These are phyloP conservation scores for Fusarium udum DNA, from an alignment of 2,329 filamentous ascomycete genomes.

Conservation along the genomic window DNA sequence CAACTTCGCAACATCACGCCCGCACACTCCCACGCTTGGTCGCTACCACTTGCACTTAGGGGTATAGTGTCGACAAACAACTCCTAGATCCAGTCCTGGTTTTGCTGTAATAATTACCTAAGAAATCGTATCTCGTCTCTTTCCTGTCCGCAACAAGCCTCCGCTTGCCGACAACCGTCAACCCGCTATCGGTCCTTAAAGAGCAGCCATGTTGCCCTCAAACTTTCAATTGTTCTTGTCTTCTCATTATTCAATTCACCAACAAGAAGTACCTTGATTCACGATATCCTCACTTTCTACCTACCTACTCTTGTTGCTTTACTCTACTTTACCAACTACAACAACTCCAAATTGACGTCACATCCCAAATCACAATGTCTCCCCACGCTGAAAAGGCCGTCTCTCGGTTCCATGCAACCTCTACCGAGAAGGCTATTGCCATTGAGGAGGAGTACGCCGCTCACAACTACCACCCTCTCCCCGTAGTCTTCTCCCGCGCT, in stretches of 20 bases:
- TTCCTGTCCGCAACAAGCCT: conserved; percentile 23
- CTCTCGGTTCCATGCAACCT: conserved; percentile 75
- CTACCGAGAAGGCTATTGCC: conserved; percentile 81
- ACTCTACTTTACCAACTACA: neutral
- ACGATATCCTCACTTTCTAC: neutral
- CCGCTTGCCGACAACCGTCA: conserved; percentile 16
- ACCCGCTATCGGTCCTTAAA: conserved; percentile 34
- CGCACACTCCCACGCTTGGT: conserved; percentile 34
- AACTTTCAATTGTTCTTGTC: neutral
- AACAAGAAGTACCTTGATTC: neutral
- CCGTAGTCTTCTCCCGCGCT: conserved; percentile 89
- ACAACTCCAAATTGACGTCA: conserved; percentile 3
- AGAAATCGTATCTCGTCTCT: conserved; percentile 11
- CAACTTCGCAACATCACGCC: conserved; percentile 29
- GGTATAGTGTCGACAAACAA: conserved; percentile 56
- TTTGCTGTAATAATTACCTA: conserved; percentile 45
- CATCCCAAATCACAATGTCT: conserved; percentile 56
- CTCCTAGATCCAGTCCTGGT: conserved; percentile 11
- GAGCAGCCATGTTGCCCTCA: conserved; percentile 25
- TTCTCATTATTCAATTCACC: conserved; percentile 4
- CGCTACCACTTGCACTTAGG: conserved; percentile 67
- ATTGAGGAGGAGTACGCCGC: conserved; percentile 87
- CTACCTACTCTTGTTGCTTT: conserved; percentile 1
- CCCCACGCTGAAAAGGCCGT: conserved; percentile 62
- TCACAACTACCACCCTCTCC: conserved; percentile 98